Percentiles rank a stretch among this genome's conserved stretches.
Evolutionary conservation across 805 yeast genomes (phyloP).

Genomic region (Brettanomyces custersianus): DNA sequence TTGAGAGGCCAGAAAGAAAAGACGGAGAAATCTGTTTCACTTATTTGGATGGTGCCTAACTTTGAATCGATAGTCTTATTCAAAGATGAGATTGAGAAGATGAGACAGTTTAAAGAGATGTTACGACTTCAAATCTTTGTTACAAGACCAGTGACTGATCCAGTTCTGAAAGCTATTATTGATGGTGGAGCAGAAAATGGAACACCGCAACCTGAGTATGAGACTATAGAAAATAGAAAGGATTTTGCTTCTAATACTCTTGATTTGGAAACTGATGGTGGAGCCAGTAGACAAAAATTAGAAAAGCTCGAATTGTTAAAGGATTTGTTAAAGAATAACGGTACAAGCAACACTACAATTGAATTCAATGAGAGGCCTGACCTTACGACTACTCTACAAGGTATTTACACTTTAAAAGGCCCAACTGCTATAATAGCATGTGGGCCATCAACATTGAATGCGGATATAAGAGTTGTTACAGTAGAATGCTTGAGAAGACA

Average conservation of each 20-base stretch:
- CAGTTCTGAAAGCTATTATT: conserved; percentile 7
- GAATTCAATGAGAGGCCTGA: conserved; percentile 20
- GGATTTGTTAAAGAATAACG: conserved; percentile 11
- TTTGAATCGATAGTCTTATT: conserved; percentile 23
- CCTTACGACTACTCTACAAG: conserved; percentile 14
- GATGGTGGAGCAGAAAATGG: background rate
- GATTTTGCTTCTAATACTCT: background rate
- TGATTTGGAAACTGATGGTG: background rate
- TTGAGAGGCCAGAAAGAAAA: conserved; percentile 15
- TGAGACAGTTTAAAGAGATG: conserved; percentile 16
- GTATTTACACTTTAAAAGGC: conserved; percentile 12
- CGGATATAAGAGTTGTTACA: conserved; percentile 25
- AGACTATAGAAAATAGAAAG: background rate
- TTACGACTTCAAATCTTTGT: conserved; percentile 22
- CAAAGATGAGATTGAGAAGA: conserved; percentile 19
- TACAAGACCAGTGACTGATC: conserved; percentile 17
- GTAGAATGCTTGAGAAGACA: conserved; percentile 20
- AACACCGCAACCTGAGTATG: background rate
- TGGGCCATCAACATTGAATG: conserved; percentile 27
- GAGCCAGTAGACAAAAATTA: conserved; percentile 4
- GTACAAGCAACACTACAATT: conserved; percentile 13
- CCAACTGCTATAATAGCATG: conserved; percentile 28
- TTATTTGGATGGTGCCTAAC: conserved; percentile 24
- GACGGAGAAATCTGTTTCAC: conserved; percentile 15
- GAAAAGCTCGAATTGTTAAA: conserved; percentile 11